Evolutionary conservation across 345 rosid species (phyloP).

Genomic region (Eutrema japonicum): DNA sequence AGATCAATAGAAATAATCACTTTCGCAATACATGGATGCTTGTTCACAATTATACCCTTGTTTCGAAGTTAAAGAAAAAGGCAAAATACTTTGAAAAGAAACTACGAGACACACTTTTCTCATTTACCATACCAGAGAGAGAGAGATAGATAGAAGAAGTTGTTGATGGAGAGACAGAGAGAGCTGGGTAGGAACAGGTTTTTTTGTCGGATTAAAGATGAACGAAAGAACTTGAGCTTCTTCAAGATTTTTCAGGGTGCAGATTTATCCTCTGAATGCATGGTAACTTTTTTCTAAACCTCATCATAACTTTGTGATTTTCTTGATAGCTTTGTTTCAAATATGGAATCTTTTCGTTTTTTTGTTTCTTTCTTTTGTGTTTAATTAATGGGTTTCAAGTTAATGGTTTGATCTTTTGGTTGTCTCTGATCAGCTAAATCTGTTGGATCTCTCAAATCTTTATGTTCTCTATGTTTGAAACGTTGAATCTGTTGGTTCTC

Average conservation of each 20-base stretch:
- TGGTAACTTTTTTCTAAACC: conserved; percentile 29
- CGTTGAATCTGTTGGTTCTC: background rate
- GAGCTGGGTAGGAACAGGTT: conserved; percentile 17
- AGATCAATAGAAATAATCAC: background rate
- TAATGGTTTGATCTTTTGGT: background rate
- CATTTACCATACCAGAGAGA: background rate
- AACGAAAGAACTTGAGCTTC: conserved; percentile 9
- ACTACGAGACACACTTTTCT: background rate
- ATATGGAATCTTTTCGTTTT: background rate
- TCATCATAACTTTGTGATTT: background rate
- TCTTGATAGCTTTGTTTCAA: conserved; percentile 11
- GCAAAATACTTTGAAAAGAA: background rate
- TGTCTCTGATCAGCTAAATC: too few relatives aligned
- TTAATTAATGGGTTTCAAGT: background rate
- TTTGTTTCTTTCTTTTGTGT: background rate
- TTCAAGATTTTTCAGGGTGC: conserved; percentile 33
- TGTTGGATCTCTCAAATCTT: too few relatives aligned
- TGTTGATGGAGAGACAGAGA: background rate
- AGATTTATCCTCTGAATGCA: conserved; percentile 35
- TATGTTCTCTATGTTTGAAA: background rate
- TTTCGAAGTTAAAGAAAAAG: background rate
- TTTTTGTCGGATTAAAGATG: conserved; percentile 3
- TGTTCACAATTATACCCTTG: too few relatives aligned
- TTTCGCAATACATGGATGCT: background rate
- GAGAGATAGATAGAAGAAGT: background rate